Evolutionary conservation across 192 early-diverging fungal genomes (phyloP), one percentile per base, ranked within the genome.

Genomic region (Linnemannia elongata): DNA sequence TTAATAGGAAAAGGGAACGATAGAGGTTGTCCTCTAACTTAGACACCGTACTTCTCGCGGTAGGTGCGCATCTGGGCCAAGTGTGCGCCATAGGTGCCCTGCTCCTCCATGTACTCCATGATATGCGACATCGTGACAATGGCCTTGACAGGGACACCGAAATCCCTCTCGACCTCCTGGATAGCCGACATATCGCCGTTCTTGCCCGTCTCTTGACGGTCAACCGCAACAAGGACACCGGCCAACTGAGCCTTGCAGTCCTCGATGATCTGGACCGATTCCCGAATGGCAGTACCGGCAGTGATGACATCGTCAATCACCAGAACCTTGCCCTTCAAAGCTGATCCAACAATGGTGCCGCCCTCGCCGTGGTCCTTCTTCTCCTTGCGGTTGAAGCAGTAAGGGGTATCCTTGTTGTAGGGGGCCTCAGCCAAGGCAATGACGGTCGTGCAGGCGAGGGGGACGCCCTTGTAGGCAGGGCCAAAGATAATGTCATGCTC

Each of bases 311-410:
- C 99, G 90, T 99, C 99, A 38, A 97, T 93, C 35, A 99, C 92
- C 71, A 99, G 89, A 24, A 98, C 94, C 35, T 90, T 88, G 27
- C 96, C 96, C 36, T 89, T 85, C 68, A 99, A 91, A 55, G 94
- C 86, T 1, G 97, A 91, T 17, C 99, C 99, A 20, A 99, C 97
- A 82, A 99, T 98, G 76, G 88, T 94, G 52, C 99, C 99, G 42
- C 99, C 99, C 87, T 99, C 99, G 68, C 98, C 99, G 84, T 99
- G 99, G 88, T 99, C 97, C 91, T 99, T 99, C 90, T 94, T 95
- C 87, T 99, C 99, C 90, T 99, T 99, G 83, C 99, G 93, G 93
- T 99, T 99, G 90, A 99, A 99, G 63, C 93, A 90, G 87, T 96
- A 99, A 17, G 97, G 96, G 18, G 94, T 94, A 57, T 95, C 90